Base-by-base conservation (phyloP, 1,284 basidiomycete species). In the Cutaneotrichosporon dermatis region DNA sequence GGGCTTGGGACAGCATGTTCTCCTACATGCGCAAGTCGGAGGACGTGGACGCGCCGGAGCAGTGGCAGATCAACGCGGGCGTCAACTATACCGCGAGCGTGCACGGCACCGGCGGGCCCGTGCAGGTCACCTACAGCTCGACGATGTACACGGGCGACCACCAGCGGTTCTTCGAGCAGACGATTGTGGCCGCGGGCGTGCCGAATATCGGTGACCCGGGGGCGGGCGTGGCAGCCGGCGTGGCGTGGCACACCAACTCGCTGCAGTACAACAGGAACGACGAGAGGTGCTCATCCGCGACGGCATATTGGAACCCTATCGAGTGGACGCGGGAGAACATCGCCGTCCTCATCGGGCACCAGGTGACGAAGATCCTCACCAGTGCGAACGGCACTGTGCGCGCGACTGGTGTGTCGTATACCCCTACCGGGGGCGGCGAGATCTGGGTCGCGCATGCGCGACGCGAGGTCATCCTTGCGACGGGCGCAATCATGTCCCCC, bases 401-500 rank as follows among this genome's bases (percentile, higher is more conserved):
- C 36, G 86, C 86, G 6, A 82, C 80, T 8, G 83, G 83, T 3
- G 83, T 87, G 10, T 79, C 82, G 65, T 89, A 82, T 71, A 10
- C 15, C 15, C 35, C 37, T 7, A 15, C 50, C 2, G 11, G 16
- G 25, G 81, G 82, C 8, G 71, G 66, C 15, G 76, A 66, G 13
- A 64, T 60, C 10, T 79, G 80, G 64, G 80, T 79, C 5, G 74
- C 81, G 36, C 76, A 73, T 34, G 87, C 84, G 11, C 79, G 74
- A 60, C 70, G 76, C 44, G 81, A 82, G 60, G 80, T 83, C 49
- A 78, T 83, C 41, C 68, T 83, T 35, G 68, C 73, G 57, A 84
- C 83, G 33, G 88, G 88, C 37, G 80, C 84, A 1, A 77, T 89
- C 53, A 84, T 85, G 37, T 85, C 82, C 50, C 82, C 87, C 43